phyloP scores from a whole-genome alignment of 345 rosid species.

The Gossypium thurberi region DNA sequence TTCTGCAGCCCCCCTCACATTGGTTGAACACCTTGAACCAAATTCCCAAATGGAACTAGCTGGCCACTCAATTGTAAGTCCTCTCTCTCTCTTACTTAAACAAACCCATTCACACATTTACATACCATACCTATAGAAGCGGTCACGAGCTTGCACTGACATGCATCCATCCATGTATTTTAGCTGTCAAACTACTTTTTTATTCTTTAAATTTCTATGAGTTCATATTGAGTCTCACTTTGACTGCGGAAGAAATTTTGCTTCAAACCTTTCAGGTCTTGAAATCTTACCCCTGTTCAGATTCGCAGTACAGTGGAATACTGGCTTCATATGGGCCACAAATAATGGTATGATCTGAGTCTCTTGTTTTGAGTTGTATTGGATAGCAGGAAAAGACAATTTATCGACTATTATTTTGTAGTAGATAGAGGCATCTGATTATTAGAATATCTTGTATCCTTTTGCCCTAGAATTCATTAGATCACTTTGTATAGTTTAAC shows the following conservation, averaged over 20 bases:
- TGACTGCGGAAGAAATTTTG: not conserved
- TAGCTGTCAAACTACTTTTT: not conserved
- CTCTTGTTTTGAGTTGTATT: not conserved
- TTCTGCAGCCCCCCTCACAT: conserved; percentile 17
- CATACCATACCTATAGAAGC: not conserved
- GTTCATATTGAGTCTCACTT: not conserved
- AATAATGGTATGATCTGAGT: conserved; percentile 36
- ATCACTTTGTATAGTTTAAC: not conserved
- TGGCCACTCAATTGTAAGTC: conserved; percentile 62
- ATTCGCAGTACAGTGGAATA: conserved; percentile 41
- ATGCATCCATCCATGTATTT: not conserved
- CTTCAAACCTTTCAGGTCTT: conserved; percentile 39
- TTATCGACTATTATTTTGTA: not conserved
- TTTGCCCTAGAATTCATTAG: not conserved
- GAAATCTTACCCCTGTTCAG: conserved; percentile 44
- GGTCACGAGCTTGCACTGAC: not conserved
- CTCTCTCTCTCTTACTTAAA: conserved; percentile 6
- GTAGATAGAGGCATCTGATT: not conserved
- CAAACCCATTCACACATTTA: not conserved
- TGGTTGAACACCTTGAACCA: conserved; percentile 31
- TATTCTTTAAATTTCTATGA: not conserved
- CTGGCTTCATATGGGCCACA: conserved; percentile 39
- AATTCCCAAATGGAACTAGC: conserved; percentile 54
- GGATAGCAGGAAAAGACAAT: not conserved
- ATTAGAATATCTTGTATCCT: not conserved